These are phyloP conservation scores for Ganoderma boninense DNA, from an alignment of 1,284 basidiomycete species.

Conservation along the genomic window DNA sequence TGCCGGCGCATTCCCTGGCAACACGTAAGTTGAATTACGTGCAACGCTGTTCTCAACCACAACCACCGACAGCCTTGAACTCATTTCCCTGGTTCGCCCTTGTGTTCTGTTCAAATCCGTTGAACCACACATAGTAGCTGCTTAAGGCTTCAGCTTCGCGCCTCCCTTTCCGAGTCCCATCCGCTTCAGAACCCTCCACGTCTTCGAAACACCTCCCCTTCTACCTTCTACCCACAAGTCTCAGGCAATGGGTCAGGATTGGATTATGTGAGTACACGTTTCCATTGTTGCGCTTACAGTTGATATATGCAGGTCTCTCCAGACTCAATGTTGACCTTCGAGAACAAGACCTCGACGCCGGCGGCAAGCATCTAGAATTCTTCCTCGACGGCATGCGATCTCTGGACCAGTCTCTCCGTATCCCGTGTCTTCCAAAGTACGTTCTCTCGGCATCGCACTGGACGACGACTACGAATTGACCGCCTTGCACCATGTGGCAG, in stretches of 20 bases:
- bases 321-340: background rate
- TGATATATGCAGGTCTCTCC: background rate
- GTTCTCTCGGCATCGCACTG: background rate
- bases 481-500: background rate
- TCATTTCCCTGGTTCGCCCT: too few relatives aligned
- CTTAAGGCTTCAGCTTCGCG: background rate
- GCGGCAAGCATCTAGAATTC: background rate
- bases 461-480: background rate
- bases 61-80: too few relatives aligned
- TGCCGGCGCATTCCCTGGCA: too few relatives aligned
- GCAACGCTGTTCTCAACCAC: too few relatives aligned
- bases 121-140: background rate
- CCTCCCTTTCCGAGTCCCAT: background rate
- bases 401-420: background rate
- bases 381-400: background rate
- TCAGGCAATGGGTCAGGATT: background rate
- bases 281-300: background rate
- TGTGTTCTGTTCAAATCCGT: too few relatives aligned
- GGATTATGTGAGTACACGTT: background rate
- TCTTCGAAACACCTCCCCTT: background rate
- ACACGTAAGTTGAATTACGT: too few relatives aligned
- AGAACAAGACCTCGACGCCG: background rate
- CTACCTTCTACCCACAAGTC: background rate
- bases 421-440: background rate
- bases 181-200: background rate